A percentile compares a stretch with the other conserved stretches of the same genome.
Evolutionary conservation across 257 asterid genomes (phyloP).

Genomic region (Salvia splendens): DNA sequence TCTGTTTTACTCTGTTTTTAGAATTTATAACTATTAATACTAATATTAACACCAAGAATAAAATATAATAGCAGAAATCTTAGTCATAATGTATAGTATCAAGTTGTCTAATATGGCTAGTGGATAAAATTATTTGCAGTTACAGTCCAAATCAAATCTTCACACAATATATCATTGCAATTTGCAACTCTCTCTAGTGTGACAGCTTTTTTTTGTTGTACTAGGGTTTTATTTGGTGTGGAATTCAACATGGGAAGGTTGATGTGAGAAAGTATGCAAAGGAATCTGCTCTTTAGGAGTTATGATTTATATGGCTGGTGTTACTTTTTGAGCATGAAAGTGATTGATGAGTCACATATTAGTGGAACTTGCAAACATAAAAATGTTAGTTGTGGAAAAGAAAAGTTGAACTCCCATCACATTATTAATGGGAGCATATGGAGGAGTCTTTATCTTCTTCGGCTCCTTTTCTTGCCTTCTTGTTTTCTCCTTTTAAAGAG

Average conservation of each 20-base stretch:
- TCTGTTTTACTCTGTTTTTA: too few relatives aligned
- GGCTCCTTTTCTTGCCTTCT: neutral
- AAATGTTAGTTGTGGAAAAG: slow-evolving; percentile 25
- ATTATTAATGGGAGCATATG: slow-evolving; percentile 36
- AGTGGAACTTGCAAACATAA: slow-evolving; percentile 19
- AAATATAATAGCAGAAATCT: too few relatives aligned
- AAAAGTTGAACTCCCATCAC: slow-evolving; percentile 32
- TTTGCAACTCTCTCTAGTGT: too few relatives aligned
- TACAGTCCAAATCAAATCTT: neutral
- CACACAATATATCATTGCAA: neutral
- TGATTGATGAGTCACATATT: slow-evolving; percentile 24
- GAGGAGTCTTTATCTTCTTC: slow-evolving; percentile 7
- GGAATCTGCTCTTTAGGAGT: slow-evolving; percentile 15
- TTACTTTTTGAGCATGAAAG: slow-evolving; percentile 26
- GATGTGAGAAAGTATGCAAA: slow-evolving; percentile 10
- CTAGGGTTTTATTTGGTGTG: neutral
- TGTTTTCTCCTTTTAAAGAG: neutral
- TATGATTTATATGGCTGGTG: slow-evolving; percentile 1
- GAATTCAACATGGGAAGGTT: neutral
- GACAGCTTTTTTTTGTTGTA: neutral
- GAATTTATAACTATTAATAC: too few relatives aligned
- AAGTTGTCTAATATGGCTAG: too few relatives aligned
- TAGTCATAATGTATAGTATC: neutral
- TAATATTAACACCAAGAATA: too few relatives aligned
- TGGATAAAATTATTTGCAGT: slow-evolving; percentile 4